Base-by-base conservation (phyloP, 768 basidiomycete species). In the Pilatotrama ljubarskyi region DNA sequence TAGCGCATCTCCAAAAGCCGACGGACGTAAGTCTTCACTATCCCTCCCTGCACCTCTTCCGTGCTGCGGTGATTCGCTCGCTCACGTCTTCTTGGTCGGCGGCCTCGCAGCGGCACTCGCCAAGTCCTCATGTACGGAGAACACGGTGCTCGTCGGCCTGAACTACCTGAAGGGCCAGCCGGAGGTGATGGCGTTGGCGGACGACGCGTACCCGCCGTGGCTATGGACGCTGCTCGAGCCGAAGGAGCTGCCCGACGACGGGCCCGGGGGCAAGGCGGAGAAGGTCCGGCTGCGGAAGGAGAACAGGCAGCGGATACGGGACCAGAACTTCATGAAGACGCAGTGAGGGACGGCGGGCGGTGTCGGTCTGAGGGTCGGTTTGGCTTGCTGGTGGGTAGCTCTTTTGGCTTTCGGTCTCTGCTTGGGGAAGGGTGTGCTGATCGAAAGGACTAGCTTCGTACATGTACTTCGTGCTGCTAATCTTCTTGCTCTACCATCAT, bases 171-270 rank as follows among this genome's bases (percentile, higher is more conserved):
- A 96, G 72, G 87, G 83, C 52, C 90, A 95, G 68, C 75, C 83
- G 0, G 86, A 91, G 6, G 84, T 95, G 0, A 71, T 91, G 22
- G 91, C 95, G 1, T 74, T 81, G 11, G 77, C 89, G 0, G 95
- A 97, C 72, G 87, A 90, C 43, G 85, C 87, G 65, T 96, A 97
- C 71, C 95, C 95, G 3, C 72, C 82, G 7, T 97, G 95, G 95
- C 72, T 97, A 40, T 97, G 95, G 95, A 86, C 80, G 14, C 69
- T 93, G 38, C 74, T 91, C 18, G 73, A 85, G 60, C 81, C 86
- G 5, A 83, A 82, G 67, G 79, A 79, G 41, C 76, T 81, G 55
- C 80, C 80, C 17, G 87, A 91, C 55, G 89, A 91, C 61, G 88
- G 88, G 1, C 88, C 86, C 1, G 90, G 89, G 18, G 88, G 91